phyloP scores from a whole-genome alignment of 2,329 filamentous ascomycete genomes.

The Trichoderma pleuroti region DNA sequence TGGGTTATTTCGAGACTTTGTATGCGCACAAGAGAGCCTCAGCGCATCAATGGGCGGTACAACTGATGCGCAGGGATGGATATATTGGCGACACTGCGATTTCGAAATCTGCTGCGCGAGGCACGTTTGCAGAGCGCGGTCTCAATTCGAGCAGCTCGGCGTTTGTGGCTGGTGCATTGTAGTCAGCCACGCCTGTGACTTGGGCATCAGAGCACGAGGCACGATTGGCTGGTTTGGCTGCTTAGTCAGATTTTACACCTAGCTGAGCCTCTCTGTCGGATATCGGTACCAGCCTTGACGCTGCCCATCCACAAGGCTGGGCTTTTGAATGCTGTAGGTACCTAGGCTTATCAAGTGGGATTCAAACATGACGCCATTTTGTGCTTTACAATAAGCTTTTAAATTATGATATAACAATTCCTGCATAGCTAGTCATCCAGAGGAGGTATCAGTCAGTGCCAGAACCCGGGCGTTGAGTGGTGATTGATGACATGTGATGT shows the following conservation, averaged over 20 bases:
- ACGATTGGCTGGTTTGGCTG: neutral
- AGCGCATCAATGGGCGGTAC: neutral
- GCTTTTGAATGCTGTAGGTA: neutral
- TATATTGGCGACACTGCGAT: neutral
- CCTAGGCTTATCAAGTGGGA: neutral
- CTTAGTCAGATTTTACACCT: neutral
- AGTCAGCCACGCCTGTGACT: neutral
- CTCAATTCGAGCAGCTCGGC: neutral
- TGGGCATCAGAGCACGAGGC: neutral
- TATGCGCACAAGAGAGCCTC: neutral
- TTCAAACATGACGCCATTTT: neutral
- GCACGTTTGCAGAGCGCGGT: constrained; percentile 14
- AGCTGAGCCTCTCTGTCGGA: neutral
- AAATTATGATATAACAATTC: neutral
- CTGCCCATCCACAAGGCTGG: neutral
- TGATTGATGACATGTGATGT: neutral
- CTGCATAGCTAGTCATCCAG: neutral
- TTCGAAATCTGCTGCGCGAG: constrained; percentile 17
- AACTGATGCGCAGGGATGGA: neutral
- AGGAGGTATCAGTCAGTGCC: neutral
- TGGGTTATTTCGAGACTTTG: no score
- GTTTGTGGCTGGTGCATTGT: neutral
- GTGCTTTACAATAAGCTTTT: neutral
- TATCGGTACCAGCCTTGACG: neutral
- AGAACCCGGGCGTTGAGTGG: neutral